Evolutionary conservation across 106 monocot genomes (phyloP).

Genomic region (Dioscorea alata): DNA sequence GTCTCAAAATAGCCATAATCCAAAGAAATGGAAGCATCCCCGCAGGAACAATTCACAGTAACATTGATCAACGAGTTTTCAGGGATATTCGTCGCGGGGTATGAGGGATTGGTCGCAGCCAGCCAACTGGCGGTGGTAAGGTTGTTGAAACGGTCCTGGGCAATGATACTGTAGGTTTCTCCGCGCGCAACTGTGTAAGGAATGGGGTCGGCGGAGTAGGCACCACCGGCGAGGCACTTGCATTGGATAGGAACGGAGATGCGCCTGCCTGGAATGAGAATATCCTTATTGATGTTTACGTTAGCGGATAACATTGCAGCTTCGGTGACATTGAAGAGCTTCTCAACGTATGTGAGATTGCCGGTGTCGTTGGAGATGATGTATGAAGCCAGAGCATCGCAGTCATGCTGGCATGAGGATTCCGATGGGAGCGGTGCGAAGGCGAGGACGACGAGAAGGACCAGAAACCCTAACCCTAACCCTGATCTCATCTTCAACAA

Average conservation of each 20-base stretch:
- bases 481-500: too few relatives aligned
- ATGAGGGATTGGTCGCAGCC: not conserved
- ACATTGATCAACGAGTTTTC: not conserved
- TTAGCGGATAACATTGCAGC: not conserved
- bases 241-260: not conserved
- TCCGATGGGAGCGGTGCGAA: not conserved
- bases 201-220: not conserved
- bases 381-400: constrained; percentile 12
- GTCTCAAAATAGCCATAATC: constrained; percentile 10
- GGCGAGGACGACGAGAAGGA: not conserved
- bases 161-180: constrained; percentile 1
- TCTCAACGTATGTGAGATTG: constrained; percentile 1
- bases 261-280: not conserved
- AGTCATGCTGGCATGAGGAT: not conserved
- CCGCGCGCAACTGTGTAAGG: not conserved
- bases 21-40: not conserved
- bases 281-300: not conserved
- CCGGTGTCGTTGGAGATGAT: not conserved
- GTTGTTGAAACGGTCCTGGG: not conserved
- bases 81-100: not conserved
- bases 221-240: not conserved
- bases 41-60: constrained; percentile 6
- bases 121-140: not conserved
- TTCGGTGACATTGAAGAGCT: not conserved
- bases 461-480: not conserved